A percentile compares a stretch with the other conserved stretches of the same genome.
These are phyloP conservation scores for Ceratobasidium papillatum DNA, from an alignment of 1,284 basidiomycete species.

Conservation along the genomic window DNA sequence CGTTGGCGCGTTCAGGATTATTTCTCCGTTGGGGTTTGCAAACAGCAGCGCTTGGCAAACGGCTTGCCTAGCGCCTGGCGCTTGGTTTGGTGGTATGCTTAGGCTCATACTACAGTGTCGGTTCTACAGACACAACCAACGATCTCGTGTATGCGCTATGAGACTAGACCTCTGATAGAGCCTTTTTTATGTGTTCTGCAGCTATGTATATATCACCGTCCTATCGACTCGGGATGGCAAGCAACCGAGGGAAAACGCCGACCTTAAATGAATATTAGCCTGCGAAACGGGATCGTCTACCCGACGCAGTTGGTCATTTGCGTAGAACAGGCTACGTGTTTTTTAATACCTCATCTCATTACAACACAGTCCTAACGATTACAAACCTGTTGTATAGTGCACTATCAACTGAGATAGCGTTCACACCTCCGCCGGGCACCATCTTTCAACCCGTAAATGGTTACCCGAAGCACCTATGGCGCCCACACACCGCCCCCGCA, in stretches of 20 bases:
- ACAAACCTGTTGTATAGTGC: neutral
- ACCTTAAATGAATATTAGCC: neutral
- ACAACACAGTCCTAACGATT: neutral
- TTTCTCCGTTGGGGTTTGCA: slow-evolving; percentile 7
- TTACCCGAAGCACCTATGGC: neutral
- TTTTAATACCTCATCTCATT: neutral
- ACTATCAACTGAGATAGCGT: neutral
- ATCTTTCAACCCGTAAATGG: neutral
- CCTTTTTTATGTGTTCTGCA: neutral
- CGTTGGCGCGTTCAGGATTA: slow-evolving; percentile 36
- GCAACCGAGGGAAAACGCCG: neutral
- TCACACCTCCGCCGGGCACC: neutral
- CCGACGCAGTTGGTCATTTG: neutral
- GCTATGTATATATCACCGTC: neutral
- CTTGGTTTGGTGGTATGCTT: neutral
- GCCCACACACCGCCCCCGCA: neutral
- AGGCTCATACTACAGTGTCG: neutral
- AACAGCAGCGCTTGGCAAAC: neutral
- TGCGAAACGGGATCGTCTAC: neutral
- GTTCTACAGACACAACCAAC: neutral
- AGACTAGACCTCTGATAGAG: neutral
- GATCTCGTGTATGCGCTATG: neutral
- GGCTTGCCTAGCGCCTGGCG: neutral
- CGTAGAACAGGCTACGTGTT: neutral
- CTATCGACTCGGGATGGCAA: neutral